These are phyloP conservation scores for Kodamaea kaohsiungensis DNA, from an alignment of 805 yeast species.

Conservation along the genomic window DNA sequence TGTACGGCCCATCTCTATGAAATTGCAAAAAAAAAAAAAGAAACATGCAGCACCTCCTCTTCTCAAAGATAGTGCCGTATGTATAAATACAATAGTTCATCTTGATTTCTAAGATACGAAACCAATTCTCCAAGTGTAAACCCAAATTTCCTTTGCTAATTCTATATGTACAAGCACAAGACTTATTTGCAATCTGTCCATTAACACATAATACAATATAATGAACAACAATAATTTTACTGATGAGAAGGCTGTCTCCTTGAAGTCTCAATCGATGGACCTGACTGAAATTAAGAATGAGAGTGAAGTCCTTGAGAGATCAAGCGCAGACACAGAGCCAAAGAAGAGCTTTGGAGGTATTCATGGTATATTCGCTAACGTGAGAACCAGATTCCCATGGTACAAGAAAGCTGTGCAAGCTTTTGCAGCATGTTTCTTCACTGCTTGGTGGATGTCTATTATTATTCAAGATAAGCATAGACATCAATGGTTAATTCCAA, in stretches of 20 bases:
- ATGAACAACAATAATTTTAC: not conserved
- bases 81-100: not conserved
- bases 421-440: slow-evolving; percentile 24
- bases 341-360: not conserved
- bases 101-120: slow-evolving; percentile 4
- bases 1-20: slow-evolving; percentile 3
- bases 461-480: slow-evolving; percentile 50
- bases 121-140: not conserved
- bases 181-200: slow-evolving; percentile 12
- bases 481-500: slow-evolving; percentile 58
- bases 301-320: not conserved
- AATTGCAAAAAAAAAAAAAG: slow-evolving; percentile 3
- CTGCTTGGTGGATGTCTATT: slow-evolving; percentile 51
- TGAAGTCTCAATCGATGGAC: not conserved
- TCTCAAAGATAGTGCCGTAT: not conserved
- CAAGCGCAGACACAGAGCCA: not conserved
- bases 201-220: slow-evolving; percentile 3
- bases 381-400: slow-evolving; percentile 14
- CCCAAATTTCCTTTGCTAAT: not conserved
- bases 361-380: not conserved
- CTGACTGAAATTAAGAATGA: not conserved
- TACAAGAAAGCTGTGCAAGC: slow-evolving; percentile 16
- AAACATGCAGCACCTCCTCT: not conserved
- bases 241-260: slow-evolving; percentile 3
- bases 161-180: slow-evolving; percentile 9